Evolutionary conservation across 805 yeast species (phyloP).

Genomic region (Hemisphaericaspora nanyangensis): DNA sequence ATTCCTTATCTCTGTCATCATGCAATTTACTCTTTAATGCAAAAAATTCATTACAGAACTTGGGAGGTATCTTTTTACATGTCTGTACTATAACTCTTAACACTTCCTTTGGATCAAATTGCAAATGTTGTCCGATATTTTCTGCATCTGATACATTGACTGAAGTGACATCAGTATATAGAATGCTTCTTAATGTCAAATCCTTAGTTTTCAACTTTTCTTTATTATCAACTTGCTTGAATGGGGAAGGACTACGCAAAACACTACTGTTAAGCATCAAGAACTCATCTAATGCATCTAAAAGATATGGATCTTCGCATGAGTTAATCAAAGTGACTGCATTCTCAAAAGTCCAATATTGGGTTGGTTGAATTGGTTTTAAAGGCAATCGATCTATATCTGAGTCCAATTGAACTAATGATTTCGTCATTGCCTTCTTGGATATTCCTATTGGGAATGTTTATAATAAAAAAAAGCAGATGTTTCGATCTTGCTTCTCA

Average conservation of each 20-base stretch:
- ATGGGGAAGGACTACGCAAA: constrained; percentile 30
- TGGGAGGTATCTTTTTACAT: constrained; percentile 33
- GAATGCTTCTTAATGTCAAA: constrained; percentile 38
- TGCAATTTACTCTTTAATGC: constrained; percentile 26
- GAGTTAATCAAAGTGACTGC: constrained; percentile 31
- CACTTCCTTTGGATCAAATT: constrained; percentile 38
- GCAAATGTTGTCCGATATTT: constrained; percentile 34
- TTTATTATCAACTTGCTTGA: constrained; percentile 7
- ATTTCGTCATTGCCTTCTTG: not conserved
- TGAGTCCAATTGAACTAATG: constrained; percentile 2
- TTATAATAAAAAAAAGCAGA: too few relatives aligned
- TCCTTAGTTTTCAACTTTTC: constrained; percentile 16
- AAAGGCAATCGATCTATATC: constrained; percentile 11
- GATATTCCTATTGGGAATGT: not conserved
- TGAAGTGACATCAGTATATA: constrained; percentile 32
- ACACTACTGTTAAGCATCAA: constrained; percentile 28
- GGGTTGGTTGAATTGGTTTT: constrained; percentile 32
- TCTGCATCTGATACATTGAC: constrained; percentile 35
- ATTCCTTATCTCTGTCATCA: constrained; percentile 30
- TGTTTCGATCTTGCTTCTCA: too few relatives aligned
- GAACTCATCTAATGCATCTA: constrained; percentile 39
- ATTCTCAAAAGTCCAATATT: constrained; percentile 38
- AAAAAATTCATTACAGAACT: constrained; percentile 8
- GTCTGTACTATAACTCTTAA: constrained; percentile 46
- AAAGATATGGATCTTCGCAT: constrained; percentile 26